A percentile compares a stretch with the other conserved stretches of the same genome.
Conservation (phyloP, 2,329 filamentous ascomycete genomes). For the Alternaria consortialis region DNA sequence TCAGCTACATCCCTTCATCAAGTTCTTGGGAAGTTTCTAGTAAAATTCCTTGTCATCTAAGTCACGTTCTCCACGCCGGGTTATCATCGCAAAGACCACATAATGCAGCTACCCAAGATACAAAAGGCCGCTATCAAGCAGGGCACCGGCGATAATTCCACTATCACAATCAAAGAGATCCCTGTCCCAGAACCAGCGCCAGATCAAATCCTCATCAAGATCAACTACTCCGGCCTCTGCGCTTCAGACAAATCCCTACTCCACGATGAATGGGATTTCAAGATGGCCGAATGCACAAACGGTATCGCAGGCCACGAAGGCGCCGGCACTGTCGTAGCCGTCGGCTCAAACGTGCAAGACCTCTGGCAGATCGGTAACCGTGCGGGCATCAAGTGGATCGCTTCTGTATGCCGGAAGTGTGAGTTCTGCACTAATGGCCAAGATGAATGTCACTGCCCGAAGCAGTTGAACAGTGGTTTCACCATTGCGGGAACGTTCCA, state of each 20-base stretch:
- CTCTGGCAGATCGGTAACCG: constrained; percentile 61
- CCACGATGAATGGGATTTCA: constrained; percentile 47
- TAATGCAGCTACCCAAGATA: constrained; percentile 43
- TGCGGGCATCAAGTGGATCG: constrained; percentile 74
- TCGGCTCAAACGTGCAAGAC: constrained; percentile 77
- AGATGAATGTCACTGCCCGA: constrained; percentile 55
- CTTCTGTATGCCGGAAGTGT: constrained; percentile 82
- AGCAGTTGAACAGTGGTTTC: constrained; percentile 73
- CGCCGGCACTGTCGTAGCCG: constrained; percentile 76
- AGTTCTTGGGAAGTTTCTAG: neutral
- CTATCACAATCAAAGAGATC: constrained; percentile 40
- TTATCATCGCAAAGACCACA: neutral
- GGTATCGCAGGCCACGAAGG: constrained; percentile 77
- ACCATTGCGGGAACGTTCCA: constrained; percentile 55
- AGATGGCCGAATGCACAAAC: constrained; percentile 31
- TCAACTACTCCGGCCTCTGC: constrained; percentile 67
- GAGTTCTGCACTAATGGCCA: constrained; percentile 76
- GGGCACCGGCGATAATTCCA: constrained; percentile 34
- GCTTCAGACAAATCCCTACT: constrained; percentile 59
- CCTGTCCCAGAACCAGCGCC: constrained; percentile 52
- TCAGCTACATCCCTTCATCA: neutral
- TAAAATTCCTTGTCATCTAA: neutral
- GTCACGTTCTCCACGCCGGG: neutral
- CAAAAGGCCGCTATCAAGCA: constrained; percentile 50
- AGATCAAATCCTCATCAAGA: constrained; percentile 64